These are phyloP conservation scores for Pinus tabuliformis DNA, from an alignment of 75 land plant genomes.

Conservation along the genomic window DNA sequence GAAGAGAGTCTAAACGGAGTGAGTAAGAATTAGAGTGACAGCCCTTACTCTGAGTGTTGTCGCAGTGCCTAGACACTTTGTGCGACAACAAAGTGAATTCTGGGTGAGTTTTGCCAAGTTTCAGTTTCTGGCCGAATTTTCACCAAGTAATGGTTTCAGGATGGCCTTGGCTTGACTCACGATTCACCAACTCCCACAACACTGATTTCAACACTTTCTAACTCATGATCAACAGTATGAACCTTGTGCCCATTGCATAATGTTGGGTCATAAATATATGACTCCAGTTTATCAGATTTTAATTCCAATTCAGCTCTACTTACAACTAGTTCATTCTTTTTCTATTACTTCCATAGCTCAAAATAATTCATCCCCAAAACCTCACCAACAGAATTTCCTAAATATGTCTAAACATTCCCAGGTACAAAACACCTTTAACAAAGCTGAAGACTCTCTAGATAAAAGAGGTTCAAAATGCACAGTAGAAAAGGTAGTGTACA, in stretches of 20 bases:
- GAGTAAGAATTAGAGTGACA: no score
- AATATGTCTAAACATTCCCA: neutral
- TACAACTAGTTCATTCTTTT: neutral
- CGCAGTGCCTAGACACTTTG: no score
- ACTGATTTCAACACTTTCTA: neutral
- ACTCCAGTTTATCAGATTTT: neutral
- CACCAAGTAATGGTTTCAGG: no score
- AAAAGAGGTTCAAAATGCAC: neutral
- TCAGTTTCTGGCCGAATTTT: no score
- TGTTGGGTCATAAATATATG: neutral
- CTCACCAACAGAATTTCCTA: neutral
- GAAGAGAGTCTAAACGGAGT: no score
- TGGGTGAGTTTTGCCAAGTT: no score
- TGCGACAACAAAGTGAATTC: no score
- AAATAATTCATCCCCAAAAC: neutral
- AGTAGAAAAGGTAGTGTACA: neutral
- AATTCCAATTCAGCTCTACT: neutral
- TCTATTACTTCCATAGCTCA: neutral
- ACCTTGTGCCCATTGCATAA: neutral
- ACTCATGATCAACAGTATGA: neutral
- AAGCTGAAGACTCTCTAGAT: neutral
- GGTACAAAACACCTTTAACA: neutral
- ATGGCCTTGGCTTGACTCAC: no score
- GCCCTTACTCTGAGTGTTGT: no score
- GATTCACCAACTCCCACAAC: no score